Base-by-base conservation (phyloP, 164 flowering plant genomes). In the Magnolia officinalis region DNA sequence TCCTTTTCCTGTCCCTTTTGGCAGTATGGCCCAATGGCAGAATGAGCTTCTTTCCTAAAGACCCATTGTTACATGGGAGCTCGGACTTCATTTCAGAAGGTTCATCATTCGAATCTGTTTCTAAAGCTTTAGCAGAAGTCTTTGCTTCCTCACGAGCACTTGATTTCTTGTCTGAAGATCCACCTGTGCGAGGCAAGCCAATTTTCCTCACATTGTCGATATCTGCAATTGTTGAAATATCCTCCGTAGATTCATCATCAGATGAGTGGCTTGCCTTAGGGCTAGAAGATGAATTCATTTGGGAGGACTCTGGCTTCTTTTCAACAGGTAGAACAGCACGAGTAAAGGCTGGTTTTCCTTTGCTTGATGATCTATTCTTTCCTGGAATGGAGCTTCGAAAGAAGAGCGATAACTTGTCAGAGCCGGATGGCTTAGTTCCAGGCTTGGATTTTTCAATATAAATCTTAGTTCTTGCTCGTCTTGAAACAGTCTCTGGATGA, bases 401-500 rank as follows among this genome's bases (percentile, higher is more conserved):
- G 45, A 81, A 79, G 66, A 8, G 73, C 51, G 92, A 84, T 31
- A 74, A 81, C 70, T 87, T 90, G 13, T 83, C 85, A 61, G 85
- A 50, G 31, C 76, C 85, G 74, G 87, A 72, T 31, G 90, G 70
- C 84, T 81, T 85, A 23, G 29, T 65, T 75, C 75, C 90, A 73
- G 74, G 70, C 77, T 84, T 87, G 29, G 88, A 70, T 63, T 86
- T 90, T 68, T 84, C 72, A 65, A 81, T 59, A 21, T 76, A 72
- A 31, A 77, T 83, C 78, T 86, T 91, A 75, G 91, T 84, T 73
- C 92, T 86, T 70, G 91, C 85, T 72, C 93, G 86, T 80, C 90
- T 93, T 73, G 91, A 81, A 77, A 84, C 74, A 26, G 87, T 73
- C 61, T 88, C 92, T 31, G 81, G 75, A 74, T 79, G 79, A 75